A percentile compares a stretch with the other conserved stretches of the same genome.
Evolutionary conservation across 75 land plant genomes (phyloP).

Genomic region (Isoetes taiwanensis): DNA sequence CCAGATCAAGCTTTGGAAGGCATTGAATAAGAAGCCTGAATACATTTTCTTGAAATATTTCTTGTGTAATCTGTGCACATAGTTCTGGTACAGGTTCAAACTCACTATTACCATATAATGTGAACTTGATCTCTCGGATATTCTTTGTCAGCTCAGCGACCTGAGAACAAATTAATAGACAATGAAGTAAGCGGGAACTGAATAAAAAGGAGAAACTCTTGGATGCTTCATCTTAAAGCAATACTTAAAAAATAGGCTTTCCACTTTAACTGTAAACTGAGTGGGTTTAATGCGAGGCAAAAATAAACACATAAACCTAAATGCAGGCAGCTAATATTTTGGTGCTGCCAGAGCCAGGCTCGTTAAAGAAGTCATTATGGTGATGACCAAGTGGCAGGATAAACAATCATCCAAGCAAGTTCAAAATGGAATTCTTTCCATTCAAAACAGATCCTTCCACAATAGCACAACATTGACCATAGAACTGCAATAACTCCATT

Average conservation of each 20-base stretch:
- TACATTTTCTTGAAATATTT: slow-evolving; percentile 68
- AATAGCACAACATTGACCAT: too few species aligned
- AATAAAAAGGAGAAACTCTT: background rate
- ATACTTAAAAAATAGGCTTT: background rate
- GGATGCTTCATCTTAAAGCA: background rate
- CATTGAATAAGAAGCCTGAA: slow-evolving; percentile 54
- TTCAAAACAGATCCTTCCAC: too few species aligned
- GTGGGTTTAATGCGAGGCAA: background rate
- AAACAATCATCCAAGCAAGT: too few species aligned
- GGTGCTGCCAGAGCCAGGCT: background rate
- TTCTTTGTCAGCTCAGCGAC: slow-evolving; percentile 62
- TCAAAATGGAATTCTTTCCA: too few species aligned
- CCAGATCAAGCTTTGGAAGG: slow-evolving; percentile 83
- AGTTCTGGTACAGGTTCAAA: slow-evolving; percentile 84
- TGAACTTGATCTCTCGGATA: slow-evolving; percentile 65
- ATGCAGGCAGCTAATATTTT: background rate
- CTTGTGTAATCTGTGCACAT: slow-evolving; percentile 86
- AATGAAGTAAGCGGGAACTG: background rate
- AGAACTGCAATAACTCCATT: too few species aligned
- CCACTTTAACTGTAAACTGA: background rate
- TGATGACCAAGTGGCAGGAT: too few species aligned
- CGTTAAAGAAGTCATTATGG: too few species aligned
- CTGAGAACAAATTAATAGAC: too few species aligned
- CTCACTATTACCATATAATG: slow-evolving; percentile 80
- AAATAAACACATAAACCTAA: background rate